phyloP scores from a whole-genome alignment of 192 early-diverging fungal species.

The Entophlyctis helioformis region DNA sequence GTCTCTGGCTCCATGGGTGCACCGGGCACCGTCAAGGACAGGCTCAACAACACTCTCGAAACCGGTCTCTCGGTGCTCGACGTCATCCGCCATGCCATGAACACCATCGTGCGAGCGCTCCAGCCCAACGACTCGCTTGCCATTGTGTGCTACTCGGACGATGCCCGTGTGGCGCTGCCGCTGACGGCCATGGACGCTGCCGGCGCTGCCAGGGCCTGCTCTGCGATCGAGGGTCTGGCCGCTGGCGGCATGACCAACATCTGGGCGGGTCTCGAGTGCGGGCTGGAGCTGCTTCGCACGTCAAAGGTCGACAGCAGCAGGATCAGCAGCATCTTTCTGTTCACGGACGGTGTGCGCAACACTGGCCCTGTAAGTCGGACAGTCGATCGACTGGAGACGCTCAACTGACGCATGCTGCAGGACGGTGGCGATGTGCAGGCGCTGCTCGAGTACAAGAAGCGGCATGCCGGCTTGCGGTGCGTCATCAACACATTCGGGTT shows the following conservation, averaged over 20 bases:
- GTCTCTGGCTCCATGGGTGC: conserved; percentile 17
- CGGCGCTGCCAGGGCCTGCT: not conserved
- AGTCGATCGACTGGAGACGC: too few relatives aligned
- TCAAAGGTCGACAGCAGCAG: not conserved
- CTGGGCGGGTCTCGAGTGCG: conserved; percentile 6
- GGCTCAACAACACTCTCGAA: too few relatives aligned
- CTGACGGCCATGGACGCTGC: conserved; percentile 3
- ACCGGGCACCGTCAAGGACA: conserved; percentile 5
- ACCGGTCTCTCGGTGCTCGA: conserved; percentile 14
- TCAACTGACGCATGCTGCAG: too few relatives aligned
- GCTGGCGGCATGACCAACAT: conserved; percentile 10
- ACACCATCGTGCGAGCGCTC: conserved; percentile 12
- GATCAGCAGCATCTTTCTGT: conserved; percentile 7
- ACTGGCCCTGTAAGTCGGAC: too few relatives aligned
- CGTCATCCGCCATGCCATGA: conserved; percentile 21
- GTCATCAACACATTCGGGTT: conserved; percentile 24
- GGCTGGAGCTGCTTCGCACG: conserved; percentile 1
- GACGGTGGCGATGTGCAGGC: conserved; percentile 13
- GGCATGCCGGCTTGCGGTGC: conserved; percentile 7
- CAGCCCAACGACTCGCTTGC: conserved; percentile 8
- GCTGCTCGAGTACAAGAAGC: conserved; percentile 5
- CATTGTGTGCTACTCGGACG: conserved; percentile 17
- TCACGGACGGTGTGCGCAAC: conserved; percentile 13
- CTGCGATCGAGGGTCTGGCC: conserved; percentile 2
- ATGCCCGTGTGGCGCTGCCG: conserved; percentile 4